These are phyloP conservation scores for Hypoxylon sp. DNA, from an alignment of 2,329 filamentous ascomycete genomes.

Conservation along the genomic window DNA sequence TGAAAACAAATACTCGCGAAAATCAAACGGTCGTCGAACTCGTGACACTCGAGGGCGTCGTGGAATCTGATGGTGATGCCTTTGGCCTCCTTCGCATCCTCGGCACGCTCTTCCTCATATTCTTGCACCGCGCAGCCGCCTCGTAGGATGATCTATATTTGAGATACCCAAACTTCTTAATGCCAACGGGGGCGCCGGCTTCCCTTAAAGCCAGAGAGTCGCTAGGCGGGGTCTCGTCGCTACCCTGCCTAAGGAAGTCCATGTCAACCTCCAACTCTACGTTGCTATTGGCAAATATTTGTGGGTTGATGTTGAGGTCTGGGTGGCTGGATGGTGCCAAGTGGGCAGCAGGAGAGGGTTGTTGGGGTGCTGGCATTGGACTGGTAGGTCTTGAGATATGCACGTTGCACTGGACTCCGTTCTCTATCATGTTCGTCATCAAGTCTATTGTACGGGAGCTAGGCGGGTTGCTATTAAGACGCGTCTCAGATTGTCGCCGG, in stretches of 20 bases:
- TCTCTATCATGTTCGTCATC: constrained; percentile 52
- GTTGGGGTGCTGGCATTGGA: constrained; percentile 28
- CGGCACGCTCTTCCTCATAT: constrained; percentile 51
- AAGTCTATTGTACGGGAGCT: constrained; percentile 46
- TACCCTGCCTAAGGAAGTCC: constrained; percentile 38
- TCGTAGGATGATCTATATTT: constrained; percentile 51
- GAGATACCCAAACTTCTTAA: constrained; percentile 48
- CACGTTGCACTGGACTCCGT: constrained; percentile 53
- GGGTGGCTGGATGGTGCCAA: constrained; percentile 19
- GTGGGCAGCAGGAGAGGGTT: constrained; percentile 14
- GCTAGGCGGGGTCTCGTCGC: constrained; percentile 40
- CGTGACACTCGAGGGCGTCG: constrained; percentile 29
- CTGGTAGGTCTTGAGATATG: constrained; percentile 44
- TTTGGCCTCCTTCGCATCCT: constrained; percentile 51
- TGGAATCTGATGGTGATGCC: constrained; percentile 20
- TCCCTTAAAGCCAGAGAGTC: constrained; percentile 43
- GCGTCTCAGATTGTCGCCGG: constrained; percentile 35
- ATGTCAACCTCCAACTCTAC: constrained; percentile 49
- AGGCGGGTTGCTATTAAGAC: constrained; percentile 38
- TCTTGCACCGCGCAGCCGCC: constrained; percentile 49
- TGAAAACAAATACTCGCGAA: constrained; percentile 11
- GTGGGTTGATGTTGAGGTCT: constrained; percentile 31
- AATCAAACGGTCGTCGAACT: constrained; percentile 34
- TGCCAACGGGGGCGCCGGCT: constrained; percentile 46
- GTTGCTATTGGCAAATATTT: constrained; percentile 23